Conservation (phyloP, 768 basidiomycete species). For the Leccinum subtestaceum region DNA sequence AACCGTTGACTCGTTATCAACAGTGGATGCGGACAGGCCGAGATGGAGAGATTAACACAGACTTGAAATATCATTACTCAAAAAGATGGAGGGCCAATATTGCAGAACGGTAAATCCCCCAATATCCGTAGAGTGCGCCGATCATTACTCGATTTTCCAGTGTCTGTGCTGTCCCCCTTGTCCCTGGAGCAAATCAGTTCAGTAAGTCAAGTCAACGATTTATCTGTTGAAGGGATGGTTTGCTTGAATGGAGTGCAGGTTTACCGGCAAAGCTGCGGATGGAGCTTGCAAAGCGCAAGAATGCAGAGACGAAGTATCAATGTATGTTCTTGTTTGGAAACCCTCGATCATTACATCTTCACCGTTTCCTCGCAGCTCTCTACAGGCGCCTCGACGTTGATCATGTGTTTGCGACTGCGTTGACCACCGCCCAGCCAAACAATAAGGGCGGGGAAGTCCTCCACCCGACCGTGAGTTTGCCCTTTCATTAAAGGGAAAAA, state of each 20-base stretch:
- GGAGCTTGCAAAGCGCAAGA: conserved; percentile 31
- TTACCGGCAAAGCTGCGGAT: conserved; percentile 42
- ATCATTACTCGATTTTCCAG: conserved; percentile 29
- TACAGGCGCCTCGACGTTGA: conserved; percentile 56
- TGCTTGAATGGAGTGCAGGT: conserved; percentile 29
- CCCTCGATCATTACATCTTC: neutral
- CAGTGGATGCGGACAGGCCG: conserved; percentile 33
- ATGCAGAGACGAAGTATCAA: conserved; percentile 25
- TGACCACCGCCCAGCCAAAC: conserved; percentile 56
- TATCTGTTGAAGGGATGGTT: neutral
- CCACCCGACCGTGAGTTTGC: conserved; percentile 43
- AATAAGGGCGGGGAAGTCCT: conserved; percentile 44
- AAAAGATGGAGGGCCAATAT: conserved; percentile 36
- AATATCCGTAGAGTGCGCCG: neutral
- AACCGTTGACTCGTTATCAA: conserved; percentile 46
- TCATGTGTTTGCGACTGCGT: conserved; percentile 58
- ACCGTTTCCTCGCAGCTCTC: conserved; percentile 36
- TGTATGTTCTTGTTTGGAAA: conserved; percentile 18
- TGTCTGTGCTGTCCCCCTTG: conserved; percentile 53
- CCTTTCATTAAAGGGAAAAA: neutral
- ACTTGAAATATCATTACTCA: conserved; percentile 59
- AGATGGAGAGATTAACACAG: conserved; percentile 18
- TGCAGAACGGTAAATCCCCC: conserved; percentile 49
- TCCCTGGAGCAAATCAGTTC: conserved; percentile 47
- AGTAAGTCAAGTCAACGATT: conserved; percentile 36